Percentiles rank a stretch among this genome's conserved stretches.
These are phyloP conservation scores for Penicillium soppii DNA, from an alignment of 495 filamentous ascomycete species.

Conservation along the genomic window DNA sequence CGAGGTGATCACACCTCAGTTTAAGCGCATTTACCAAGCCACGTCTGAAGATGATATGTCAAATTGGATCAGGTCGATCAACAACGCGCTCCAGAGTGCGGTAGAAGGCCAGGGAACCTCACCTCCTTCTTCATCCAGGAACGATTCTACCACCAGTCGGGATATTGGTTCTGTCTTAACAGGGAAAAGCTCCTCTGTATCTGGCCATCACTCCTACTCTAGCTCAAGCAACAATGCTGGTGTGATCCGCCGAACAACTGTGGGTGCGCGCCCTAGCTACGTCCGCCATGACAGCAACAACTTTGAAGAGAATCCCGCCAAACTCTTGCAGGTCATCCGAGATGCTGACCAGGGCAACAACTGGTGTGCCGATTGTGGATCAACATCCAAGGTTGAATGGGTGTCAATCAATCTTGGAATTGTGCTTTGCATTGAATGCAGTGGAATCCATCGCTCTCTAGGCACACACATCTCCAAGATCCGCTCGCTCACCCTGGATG, in stretches of 20 bases:
- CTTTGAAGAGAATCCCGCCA: constrained; percentile 80
- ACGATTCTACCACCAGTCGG: constrained; percentile 59
- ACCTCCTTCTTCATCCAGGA: constrained; percentile 38
- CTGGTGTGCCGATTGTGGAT: constrained; percentile 94
- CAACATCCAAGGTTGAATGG: constrained; percentile 92
- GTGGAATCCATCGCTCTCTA: constrained; percentile 93
- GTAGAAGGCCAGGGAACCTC: constrained; percentile 74
- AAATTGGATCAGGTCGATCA: constrained; percentile 94
- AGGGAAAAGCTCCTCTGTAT: constrained; percentile 84
- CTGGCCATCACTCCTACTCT: constrained; percentile 50
- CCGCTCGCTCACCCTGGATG: constrained; percentile 91
- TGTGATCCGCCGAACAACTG: constrained; percentile 80
- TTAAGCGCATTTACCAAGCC: constrained; percentile 95
- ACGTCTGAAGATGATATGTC: constrained; percentile 98
- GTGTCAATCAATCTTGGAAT: constrained; percentile 98
- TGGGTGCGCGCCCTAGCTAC: constrained; percentile 81
- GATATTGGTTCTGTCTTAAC: constrained; percentile 91
- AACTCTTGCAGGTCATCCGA: constrained; percentile 80
- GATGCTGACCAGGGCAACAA: constrained; percentile 91
- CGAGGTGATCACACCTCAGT: constrained; percentile 96
- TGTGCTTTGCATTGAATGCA: constrained; percentile 96
- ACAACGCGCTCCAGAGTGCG: constrained; percentile 94
- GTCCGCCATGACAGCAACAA: constrained; percentile 62
- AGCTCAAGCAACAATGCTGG: constrained; percentile 50
- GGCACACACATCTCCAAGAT: constrained; percentile 98